These are phyloP conservation scores for Melampsora larici-populina DNA, from an alignment of 1,284 basidiomycete genomes.

Conservation along the genomic window DNA sequence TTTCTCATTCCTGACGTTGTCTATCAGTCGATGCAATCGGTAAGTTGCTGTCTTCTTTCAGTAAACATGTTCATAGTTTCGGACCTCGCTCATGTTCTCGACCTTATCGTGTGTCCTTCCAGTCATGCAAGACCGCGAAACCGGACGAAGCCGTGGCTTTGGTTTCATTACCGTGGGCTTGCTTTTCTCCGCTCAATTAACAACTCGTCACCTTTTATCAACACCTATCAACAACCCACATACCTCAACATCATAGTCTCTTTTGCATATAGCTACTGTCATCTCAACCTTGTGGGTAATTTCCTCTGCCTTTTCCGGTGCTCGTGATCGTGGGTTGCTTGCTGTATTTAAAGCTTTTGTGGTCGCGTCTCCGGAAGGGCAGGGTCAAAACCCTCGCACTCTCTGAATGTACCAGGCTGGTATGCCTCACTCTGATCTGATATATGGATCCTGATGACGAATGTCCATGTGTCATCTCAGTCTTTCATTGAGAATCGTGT, in stretches of 20 bases:
- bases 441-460: neutral
- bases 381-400: neutral
- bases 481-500: neutral
- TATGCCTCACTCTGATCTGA: neutral
- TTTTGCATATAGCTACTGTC: neutral
- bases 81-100: neutral
- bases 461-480: neutral
- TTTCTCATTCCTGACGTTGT: neutral
- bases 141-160: conserved; percentile 91
- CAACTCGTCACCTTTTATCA: neutral
- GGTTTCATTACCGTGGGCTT: conserved; percentile 67
- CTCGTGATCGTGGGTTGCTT: conserved; percentile 2
- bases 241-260: neutral
- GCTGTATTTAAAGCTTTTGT: conserved; percentile 38
- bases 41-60: neutral
- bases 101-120: conserved; percentile 37
- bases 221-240: neutral
- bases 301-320: conserved; percentile 30
- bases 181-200: conserved; percentile 6
- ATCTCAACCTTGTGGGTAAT: conserved; percentile 14
- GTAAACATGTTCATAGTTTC: neutral
- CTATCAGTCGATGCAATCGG: conserved; percentile 29
- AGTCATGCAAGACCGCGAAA: conserved; percentile 96
- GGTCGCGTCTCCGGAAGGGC: conserved; percentile 37
- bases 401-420: neutral